Base-by-base conservation (phyloP, 257 asterid genomes). In the Forsythia suspensa region DNA sequence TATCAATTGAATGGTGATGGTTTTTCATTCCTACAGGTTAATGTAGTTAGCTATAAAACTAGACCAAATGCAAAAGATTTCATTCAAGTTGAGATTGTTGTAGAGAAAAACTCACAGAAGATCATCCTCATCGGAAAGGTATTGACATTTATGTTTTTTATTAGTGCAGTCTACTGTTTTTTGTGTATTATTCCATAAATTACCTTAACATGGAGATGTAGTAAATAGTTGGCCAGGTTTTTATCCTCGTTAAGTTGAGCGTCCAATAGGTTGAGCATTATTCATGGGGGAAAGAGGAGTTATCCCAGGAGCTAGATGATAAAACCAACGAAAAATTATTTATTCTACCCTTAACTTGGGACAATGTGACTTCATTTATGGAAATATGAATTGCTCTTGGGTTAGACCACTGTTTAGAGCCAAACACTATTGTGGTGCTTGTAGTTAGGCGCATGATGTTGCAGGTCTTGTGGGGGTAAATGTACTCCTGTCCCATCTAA, bases 121-220 rank as follows among this genome's bases (percentile, higher is more conserved):
- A 89, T 89, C 86, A 93, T 95, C 88, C 97, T 95, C 77, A 91
- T 95, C 43, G 99, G 97, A 76, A 95, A 93, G 97, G 98, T 90
- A 87, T 63, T 63, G 70, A 63, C 38, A 77, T 75, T 10, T 43
- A 8, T 4, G 24, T 78, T 55, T 66, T 41, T 24, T 52, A 73
- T 68, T 5, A 48, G 43, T 61, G 39, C 16, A 3, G 11, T 3
- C 4, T 34, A 42, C 67, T 40, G 9, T 39, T 59, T 43, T 20
- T 59, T 4, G 37, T 42, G 5, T 66, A 46, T 39, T 44, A 55
- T 51, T 48, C 59, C 38, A 57, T 21, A 9, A 55, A 76, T 76
- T 77, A 66, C 21, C 3, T 70, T 61, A 75, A 42, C 77, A 80
- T 63, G 48, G 75, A 77, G 75, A 74, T 63, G 65, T 36, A 8